Evolutionary conservation across 306 rosid species (phyloP).

Genomic region (Clitoria ternatea): DNA sequence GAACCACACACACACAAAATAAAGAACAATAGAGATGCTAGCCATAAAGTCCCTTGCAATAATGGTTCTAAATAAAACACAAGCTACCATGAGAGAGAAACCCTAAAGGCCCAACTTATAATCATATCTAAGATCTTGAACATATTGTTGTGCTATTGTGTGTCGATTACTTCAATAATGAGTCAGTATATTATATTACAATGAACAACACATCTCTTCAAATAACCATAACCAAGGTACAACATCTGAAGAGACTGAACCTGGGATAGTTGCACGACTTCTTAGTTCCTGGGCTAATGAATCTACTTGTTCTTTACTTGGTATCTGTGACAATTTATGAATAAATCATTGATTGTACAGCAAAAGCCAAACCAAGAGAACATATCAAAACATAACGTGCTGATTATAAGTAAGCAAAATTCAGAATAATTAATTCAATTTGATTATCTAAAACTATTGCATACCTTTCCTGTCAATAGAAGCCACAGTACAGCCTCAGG

Average conservation of each 20-base stretch:
- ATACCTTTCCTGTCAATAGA: slow-evolving; percentile 89
- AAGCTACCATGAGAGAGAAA: neutral
- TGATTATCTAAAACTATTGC: slow-evolving; percentile 15
- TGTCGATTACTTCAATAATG: neutral
- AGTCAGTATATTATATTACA: neutral
- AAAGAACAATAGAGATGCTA: neutral
- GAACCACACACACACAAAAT: neutral
- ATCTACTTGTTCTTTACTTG: slow-evolving; percentile 90
- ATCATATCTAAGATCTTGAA: neutral
- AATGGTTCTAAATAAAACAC: neutral
- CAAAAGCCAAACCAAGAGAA: neutral
- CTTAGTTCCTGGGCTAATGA: slow-evolving; percentile 76
- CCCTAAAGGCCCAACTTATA: too few species aligned
- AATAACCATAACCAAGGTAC: slow-evolving; percentile 13
- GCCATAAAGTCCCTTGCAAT: neutral
- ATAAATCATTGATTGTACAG: slow-evolving; percentile 6
- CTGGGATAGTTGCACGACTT: slow-evolving; percentile 83
- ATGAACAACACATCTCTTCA: slow-evolving; percentile 1
- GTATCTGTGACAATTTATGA: slow-evolving; percentile 53
- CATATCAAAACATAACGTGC: neutral
- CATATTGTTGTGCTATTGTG: neutral
- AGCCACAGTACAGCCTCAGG: slow-evolving; percentile 97
- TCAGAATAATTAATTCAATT: slow-evolving; percentile 8
- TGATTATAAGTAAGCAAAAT: neutral
- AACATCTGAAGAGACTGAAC: slow-evolving; percentile 37